Evolutionary conservation across 2,329 filamentous ascomycete species (phyloP), one percentile per base, ranked within the genome.

Genomic region (Aspergillus carbonarius): DNA sequence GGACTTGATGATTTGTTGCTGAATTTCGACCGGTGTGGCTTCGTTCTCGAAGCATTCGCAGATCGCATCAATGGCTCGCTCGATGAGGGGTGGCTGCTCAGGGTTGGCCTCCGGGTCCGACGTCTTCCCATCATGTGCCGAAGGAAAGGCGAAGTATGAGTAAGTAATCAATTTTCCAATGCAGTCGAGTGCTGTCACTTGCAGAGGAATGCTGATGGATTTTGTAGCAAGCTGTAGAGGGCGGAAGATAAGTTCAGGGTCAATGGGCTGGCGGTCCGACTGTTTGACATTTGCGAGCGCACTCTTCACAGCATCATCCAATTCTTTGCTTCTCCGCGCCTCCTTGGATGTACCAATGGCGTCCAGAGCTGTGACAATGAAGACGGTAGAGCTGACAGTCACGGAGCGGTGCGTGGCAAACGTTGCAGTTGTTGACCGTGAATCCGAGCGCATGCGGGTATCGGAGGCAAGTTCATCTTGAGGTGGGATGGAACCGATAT

Each of bases 101-200:
- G 69, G 60, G 12, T 59, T 59, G 40, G 67, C 34, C n/a, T 71
- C 67, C 18, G 63, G 63, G 35, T 67, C 68, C 34, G 72, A 58
- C 20, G 40, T 47, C 39, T 57, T 61, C 47, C 30, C 53, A 17
- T 66, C 67, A 37, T 70, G 71, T 20, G 77, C 76, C 53, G 80
- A 81, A 35, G 88, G 85, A 51, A 91, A 85, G 50, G 93, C 93
- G 76, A 99, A 98, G 81, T 98, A 98, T 17, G 95, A 96, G 76
- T 96, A 99, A 70, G 93, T 97, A 73, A 98, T 98, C 63, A 99
- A 87, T 81, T 99, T 99, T 70, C 96, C 95, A 69, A 99, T 97
- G 78, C 93, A 98, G 78, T 99, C 95, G 70, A 99, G 86, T 6
- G 95, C 93, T 37, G 90, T 91, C 20, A 92, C 96, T 60, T 92